Evolutionary conservation across 2,329 filamentous ascomycete species (phyloP), one percentile per base, ranked within the genome.

Genomic region (Paecilomyces variotii): DNA sequence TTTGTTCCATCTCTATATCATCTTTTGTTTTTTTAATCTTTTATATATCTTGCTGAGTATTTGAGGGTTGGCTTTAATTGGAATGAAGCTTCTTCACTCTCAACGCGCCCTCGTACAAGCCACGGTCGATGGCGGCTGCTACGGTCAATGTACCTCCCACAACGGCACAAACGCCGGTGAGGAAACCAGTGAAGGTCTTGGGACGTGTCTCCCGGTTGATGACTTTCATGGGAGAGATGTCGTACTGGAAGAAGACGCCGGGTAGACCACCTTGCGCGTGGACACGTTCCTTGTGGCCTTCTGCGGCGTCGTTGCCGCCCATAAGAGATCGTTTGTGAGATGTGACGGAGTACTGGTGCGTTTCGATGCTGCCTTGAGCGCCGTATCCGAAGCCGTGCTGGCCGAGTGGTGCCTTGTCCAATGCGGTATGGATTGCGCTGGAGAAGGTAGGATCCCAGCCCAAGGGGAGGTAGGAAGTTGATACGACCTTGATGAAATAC

Each of bases 161-260:
- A 61, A 97, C 89, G 39, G 93, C 93, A 74, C 94, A 99, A 24
- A 99, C 85, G 54, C 94, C 94, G 0, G 94, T 93, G 59, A 99
- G 76, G 80, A 99, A 99, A 19, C 90, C 90, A 0, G 90, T 86
- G 73, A 99, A 95, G 3, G 88, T 89, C 81, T 97, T 97, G 61
- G 87, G 81, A 53, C 90, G 85, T 65, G 90, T 88, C 78, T 99
- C 95, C 57, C 92, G 88, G 80, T 99, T 99, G 77, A 99, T 89
- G 61, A 99, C 93, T 79, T 97, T 99, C 94, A 99, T 99, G 4
- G 94, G 94, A 1, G 93, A 97, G 74, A 99, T 99, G 68, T 99
- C 94, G 68, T 99, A 99, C 64, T 91, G 96, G 79, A 99, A 97
- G 80, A 99, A 99, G 12, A 99, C 92, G 51, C 94, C 94, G 0